Conservation (phyloP, 164 flowering plant species). For the Nelumbo lutea region DNA sequence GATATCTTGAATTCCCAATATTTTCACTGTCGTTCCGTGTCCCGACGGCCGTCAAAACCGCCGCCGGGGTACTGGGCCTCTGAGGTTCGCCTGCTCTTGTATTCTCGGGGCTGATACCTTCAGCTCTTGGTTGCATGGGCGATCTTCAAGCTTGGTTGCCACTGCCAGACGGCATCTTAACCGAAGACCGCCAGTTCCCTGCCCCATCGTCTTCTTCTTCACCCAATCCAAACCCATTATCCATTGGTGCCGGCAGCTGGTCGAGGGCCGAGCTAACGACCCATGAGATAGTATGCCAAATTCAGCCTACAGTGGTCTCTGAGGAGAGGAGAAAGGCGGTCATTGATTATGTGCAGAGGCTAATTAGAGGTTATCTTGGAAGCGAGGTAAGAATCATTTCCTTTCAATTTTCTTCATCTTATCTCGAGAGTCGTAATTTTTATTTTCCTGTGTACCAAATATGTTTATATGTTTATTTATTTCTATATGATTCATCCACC, state of each 20-base stretch:
- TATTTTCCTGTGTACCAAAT: background rate
- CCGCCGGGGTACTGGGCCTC: slow-evolving; percentile 2
- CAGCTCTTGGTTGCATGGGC: slow-evolving; percentile 28
- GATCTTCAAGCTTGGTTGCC: slow-evolving; percentile 23
- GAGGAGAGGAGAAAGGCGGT: slow-evolving; percentile 31
- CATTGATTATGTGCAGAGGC: slow-evolving; percentile 34
- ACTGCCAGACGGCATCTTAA: slow-evolving; percentile 21
- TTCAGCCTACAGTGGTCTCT: slow-evolving; percentile 28
- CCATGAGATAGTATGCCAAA: slow-evolving; percentile 18
- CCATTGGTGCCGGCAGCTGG: slow-evolving; percentile 28
- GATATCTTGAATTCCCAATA: background rate
- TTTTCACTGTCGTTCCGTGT: background rate
- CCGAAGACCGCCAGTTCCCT: slow-evolving; percentile 13
- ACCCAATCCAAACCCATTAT: slow-evolving; percentile 15
- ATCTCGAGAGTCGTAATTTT: background rate
- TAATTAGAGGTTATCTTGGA: slow-evolving; percentile 22
- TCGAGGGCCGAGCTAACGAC: slow-evolving; percentile 27
- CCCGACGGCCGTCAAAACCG: slow-evolving; percentile 1
- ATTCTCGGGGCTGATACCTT: background rate
- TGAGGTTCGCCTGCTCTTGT: background rate
- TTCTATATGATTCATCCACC: too few relatives aligned
- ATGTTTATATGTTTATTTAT: background rate
- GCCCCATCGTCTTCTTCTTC: slow-evolving; percentile 6
- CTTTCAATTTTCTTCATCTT: background rate
- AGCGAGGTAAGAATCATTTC: slow-evolving; percentile 23